Percentiles rank a stretch among this genome's conserved stretches.
Conservation (phyloP, 768 basidiomycete species). For the Pholiota microspora region DNA sequence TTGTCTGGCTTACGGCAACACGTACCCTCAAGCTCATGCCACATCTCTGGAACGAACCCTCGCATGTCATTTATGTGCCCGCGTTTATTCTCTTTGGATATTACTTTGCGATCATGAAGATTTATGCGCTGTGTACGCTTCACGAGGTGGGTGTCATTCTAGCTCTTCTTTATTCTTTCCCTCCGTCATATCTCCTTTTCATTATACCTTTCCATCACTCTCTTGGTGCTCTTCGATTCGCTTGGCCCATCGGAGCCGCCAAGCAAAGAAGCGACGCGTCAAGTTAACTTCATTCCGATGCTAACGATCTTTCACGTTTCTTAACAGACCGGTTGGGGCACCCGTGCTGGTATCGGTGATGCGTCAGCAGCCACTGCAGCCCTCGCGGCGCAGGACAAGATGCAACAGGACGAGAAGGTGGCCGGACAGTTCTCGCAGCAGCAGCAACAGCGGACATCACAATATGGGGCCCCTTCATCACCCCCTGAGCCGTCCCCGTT, state of each 20-base stretch:
- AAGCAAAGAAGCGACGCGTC: too few species aligned
- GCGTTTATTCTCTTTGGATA: slow-evolving; percentile 88
- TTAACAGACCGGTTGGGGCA: slow-evolving; percentile 86
- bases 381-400: slow-evolving; percentile 39
- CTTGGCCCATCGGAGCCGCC: background rate
- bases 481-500: slow-evolving; percentile 18
- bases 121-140: slow-evolving; percentile 86
- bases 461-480: background rate
- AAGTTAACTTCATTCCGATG: background rate
- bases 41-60: slow-evolving; percentile 75
- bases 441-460: slow-evolving; percentile 6
- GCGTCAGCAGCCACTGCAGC: slow-evolving; percentile 74
- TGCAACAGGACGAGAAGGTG: slow-evolving; percentile 27
- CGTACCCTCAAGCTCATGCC: slow-evolving; percentile 82
- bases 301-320: background rate
- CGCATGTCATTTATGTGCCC: slow-evolving; percentile 80
- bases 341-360: slow-evolving; percentile 91
- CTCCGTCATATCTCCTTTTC: background rate
- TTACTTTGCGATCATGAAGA: slow-evolving; percentile 93
- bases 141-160: slow-evolving; percentile 63
- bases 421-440: slow-evolving; percentile 7
- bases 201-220: background rate
- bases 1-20: slow-evolving; percentile 69
- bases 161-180: slow-evolving; percentile 1
- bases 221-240: background rate